phyloP scores from a whole-genome alignment of 352 stramenopile species.

The Phytophthora litchii region DNA sequence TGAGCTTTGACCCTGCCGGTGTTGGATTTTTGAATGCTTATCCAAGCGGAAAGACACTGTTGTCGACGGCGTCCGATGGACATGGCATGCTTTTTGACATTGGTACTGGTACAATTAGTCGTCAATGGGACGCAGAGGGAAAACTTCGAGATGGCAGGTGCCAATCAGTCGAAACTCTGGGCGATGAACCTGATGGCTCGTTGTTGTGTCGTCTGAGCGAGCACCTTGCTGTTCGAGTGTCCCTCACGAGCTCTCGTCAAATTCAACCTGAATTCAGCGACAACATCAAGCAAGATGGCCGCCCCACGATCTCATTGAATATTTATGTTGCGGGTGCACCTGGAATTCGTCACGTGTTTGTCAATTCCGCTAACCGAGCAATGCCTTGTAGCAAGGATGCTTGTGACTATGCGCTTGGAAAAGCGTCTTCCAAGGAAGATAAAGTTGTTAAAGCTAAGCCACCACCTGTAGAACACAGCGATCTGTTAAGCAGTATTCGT shows the following conservation, averaged over 20 bases:
- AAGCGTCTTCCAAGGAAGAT: slow-evolving; percentile 15
- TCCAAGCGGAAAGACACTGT: slow-evolving; percentile 69
- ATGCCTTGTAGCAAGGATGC: slow-evolving; percentile 11
- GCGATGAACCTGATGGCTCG: slow-evolving; percentile 46
- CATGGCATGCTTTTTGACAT: slow-evolving; percentile 63
- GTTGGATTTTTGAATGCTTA: slow-evolving; percentile 85
- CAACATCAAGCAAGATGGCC: not conserved
- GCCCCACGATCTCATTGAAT: slow-evolving; percentile 38
- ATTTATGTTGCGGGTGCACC: slow-evolving; percentile 52
- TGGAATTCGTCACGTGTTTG: slow-evolving; percentile 52
- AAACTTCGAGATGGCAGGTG: slow-evolving; percentile 53
- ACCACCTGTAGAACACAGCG: slow-evolving; percentile 26
- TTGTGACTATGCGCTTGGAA: slow-evolving; percentile 54
- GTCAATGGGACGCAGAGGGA: slow-evolving; percentile 57
- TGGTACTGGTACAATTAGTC: slow-evolving; percentile 48
- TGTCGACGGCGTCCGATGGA: slow-evolving; percentile 72
- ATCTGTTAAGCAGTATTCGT: slow-evolving; percentile 49
- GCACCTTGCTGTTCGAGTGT: slow-evolving; percentile 46
- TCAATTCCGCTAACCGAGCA: slow-evolving; percentile 52
- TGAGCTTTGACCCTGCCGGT: slow-evolving; percentile 69
- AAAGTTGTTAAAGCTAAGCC: slow-evolving; percentile 12
- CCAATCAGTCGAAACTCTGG: slow-evolving; percentile 35
- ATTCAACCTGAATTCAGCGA: not conserved
- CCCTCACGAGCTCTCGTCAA: slow-evolving; percentile 12
- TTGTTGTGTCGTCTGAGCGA: slow-evolving; percentile 61